phyloP scores from a whole-genome alignment of 305 asterid genomes.

The Coffea humblotiana region DNA sequence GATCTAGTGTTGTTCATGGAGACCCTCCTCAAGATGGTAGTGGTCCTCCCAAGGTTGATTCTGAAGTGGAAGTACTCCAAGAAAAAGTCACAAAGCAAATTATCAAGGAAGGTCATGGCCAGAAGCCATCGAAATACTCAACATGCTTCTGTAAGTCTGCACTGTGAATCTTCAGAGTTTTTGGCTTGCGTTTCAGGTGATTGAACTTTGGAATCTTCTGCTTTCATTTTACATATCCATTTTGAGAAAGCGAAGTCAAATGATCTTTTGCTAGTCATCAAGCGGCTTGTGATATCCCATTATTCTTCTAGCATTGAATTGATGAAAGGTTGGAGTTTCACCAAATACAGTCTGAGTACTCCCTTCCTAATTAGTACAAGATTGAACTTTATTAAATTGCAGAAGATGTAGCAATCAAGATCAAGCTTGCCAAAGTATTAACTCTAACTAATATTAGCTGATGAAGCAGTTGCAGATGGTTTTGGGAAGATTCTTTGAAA shows the following conservation, averaged over 20 bases:
- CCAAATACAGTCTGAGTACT: neutral
- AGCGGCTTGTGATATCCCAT: neutral
- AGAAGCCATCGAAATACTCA: conserved; percentile 91
- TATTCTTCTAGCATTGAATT: neutral
- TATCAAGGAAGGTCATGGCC: conserved; percentile 87
- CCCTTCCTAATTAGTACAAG: neutral
- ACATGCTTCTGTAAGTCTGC: conserved; percentile 84
- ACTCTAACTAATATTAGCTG: neutral
- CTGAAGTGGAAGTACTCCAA: conserved; percentile 69
- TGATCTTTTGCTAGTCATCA: neutral
- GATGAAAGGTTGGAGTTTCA: neutral
- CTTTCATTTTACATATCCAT: neutral
- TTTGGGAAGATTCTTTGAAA: neutral
- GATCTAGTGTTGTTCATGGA: conserved; percentile 68
- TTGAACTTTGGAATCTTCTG: neutral
- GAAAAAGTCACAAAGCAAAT: conserved; percentile 89
- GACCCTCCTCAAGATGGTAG: conserved; percentile 67
- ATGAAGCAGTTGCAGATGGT: neutral
- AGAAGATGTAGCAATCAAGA: neutral
- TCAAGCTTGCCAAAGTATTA: neutral
- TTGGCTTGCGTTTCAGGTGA: neutral
- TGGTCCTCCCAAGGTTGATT: conserved; percentile 76
- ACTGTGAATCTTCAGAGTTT: neutral
- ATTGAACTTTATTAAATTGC: neutral
- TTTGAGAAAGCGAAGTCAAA: neutral